Evolutionary conservation across 2,329 filamentous ascomycete species (phyloP).

Genomic region (Gnomoniopsis sp.): DNA sequence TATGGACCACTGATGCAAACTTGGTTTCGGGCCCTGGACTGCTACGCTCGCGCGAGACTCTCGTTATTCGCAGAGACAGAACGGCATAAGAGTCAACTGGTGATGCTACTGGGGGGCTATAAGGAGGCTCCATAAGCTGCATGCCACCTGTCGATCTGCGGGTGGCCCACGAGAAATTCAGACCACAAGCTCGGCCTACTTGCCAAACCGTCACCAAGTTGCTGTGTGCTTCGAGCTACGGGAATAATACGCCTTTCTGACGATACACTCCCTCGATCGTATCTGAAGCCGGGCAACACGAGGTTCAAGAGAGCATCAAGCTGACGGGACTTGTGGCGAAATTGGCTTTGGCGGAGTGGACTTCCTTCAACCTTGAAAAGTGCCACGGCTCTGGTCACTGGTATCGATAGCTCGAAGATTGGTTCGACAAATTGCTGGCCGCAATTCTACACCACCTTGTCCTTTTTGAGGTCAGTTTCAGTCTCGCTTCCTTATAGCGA

Average conservation of each 20-base stretch:
- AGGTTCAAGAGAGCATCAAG: neutral
- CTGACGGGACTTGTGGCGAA: neutral
- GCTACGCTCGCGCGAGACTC: neutral
- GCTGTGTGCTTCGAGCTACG: neutral
- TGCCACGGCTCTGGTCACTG: neutral
- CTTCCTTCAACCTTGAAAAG: slow-evolving; percentile 5
- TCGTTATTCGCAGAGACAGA: neutral
- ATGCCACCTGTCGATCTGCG: neutral
- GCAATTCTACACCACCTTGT: neutral
- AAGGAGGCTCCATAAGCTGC: neutral
- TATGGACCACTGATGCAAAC: neutral
- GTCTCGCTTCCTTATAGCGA: slow-evolving; percentile 2
- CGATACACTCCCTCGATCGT: neutral
- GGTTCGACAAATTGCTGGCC: slow-evolving; percentile 4
- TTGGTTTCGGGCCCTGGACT: neutral
- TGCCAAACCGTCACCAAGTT: neutral
- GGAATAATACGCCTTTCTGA: neutral
- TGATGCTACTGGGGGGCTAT: neutral
- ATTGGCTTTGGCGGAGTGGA: neutral
- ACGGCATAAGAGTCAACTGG: neutral
- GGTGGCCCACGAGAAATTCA: neutral
- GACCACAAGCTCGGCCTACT: neutral
- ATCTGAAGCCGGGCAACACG: neutral
- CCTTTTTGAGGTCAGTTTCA: slow-evolving; percentile 6
- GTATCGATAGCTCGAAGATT: neutral